phyloP scores from a whole-genome alignment of 768 basidiomycete genomes.

The Ramaria sp. region DNA sequence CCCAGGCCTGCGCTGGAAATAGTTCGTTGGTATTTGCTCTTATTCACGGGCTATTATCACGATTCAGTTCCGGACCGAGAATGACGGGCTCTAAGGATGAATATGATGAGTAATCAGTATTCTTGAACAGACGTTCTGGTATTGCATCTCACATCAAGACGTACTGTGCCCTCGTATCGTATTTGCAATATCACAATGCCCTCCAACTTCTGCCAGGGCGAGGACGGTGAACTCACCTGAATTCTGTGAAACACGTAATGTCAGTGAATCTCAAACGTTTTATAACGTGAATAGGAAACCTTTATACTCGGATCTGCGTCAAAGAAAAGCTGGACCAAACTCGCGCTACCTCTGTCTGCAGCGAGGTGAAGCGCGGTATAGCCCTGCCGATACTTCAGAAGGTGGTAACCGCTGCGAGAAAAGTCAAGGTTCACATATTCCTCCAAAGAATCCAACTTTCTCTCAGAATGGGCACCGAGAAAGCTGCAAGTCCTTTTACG shows the following conservation, averaged over 20 bases:
- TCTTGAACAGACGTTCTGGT: too few species aligned
- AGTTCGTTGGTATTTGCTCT: too few species aligned
- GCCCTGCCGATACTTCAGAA: too few species aligned
- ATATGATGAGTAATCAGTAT: too few species aligned
- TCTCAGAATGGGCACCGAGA: conserved; percentile 25
- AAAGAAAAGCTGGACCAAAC: conserved; percentile 48
- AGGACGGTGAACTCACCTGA: conserved; percentile 49
- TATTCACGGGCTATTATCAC: too few species aligned
- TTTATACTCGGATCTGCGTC: conserved; percentile 50
- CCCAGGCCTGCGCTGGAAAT: too few species aligned
- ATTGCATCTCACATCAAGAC: too few species aligned
- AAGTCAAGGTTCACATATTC: too few species aligned
- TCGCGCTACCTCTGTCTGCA: conserved; percentile 63
- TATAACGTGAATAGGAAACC: conserved; percentile 29
- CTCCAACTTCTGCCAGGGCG: conserved; percentile 51
- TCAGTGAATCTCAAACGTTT: conserved; percentile 2
- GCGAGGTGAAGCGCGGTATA: conserved; percentile 85
- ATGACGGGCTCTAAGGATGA: too few species aligned
- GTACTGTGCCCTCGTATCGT: conserved; percentile 14
- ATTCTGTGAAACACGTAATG: conserved; percentile 38
- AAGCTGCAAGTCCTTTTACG: too few species aligned
- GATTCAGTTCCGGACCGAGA: too few species aligned
- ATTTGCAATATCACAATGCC: conserved; percentile 41
- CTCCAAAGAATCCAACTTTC: conserved; percentile 46
- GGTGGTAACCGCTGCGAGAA: too few species aligned